A percentile compares a stretch with the other conserved stretches of the same genome.
These are phyloP conservation scores for Aspergillus sclerotiicarbonarius DNA, from an alignment of 495 filamentous ascomycete species.

Conservation along the genomic window DNA sequence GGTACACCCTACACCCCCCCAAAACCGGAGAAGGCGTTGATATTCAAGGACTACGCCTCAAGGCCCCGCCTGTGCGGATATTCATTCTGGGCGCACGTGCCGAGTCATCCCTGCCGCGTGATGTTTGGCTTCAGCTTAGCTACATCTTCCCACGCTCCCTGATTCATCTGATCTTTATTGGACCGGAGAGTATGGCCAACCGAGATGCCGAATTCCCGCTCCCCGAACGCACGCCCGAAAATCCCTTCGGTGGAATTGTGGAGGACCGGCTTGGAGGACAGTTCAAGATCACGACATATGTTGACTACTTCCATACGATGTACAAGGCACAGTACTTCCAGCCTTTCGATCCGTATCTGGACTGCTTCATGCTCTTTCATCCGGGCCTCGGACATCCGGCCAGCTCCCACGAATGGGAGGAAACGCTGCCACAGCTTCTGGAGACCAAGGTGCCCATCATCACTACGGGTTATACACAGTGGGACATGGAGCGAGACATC, in stretches of 20 bases:
- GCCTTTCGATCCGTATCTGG: constrained; percentile 96
- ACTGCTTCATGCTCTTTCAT: constrained; percentile 94
- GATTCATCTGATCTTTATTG: constrained; percentile 85
- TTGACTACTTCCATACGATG: constrained; percentile 97
- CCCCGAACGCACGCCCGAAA: constrained; percentile 73
- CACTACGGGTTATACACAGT: constrained; percentile 92
- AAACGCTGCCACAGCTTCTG: constrained; percentile 81
- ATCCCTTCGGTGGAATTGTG: constrained; percentile 89
- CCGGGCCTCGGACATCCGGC: constrained; percentile 93
- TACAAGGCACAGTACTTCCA: constrained; percentile 85
- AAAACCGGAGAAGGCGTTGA: constrained; percentile 68
- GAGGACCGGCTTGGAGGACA: constrained; percentile 80
- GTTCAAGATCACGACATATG: constrained; percentile 94
- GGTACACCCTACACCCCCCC: constrained; percentile 90
- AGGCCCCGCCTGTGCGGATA: constrained; percentile 81
- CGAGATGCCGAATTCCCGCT: constrained; percentile 88
- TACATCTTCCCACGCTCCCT: constrained; percentile 81
- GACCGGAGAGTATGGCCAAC: constrained; percentile 90
- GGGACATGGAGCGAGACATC: constrained; percentile 88
- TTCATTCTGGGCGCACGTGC: constrained; percentile 95
- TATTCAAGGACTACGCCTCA: constrained; percentile 75
- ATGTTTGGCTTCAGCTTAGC: constrained; percentile 88
- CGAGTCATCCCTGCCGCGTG: constrained; percentile 89
- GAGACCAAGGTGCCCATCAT: constrained; percentile 95
- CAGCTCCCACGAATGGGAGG: constrained; percentile 87